Base-by-base conservation (phyloP, 768 basidiomycete genomes). In the Termitomyces sp. region DNA sequence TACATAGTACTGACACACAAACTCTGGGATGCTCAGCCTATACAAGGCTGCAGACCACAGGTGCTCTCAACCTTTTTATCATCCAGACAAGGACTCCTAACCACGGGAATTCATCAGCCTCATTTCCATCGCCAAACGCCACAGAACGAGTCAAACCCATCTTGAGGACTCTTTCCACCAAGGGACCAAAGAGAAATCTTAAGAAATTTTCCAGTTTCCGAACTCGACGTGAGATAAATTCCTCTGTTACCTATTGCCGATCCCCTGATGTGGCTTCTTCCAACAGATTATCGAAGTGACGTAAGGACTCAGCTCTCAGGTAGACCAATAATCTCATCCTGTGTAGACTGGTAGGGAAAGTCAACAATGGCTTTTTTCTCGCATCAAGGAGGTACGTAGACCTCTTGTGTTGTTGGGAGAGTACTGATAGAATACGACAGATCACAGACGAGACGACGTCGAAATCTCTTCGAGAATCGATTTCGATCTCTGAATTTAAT, bases 321-420 rank as follows among this genome's bases (percentile, higher is more conserved):
- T 40, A 11, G 2, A 5, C n/a, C 14, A 54, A 49, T 66, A 59
- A 68, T 58, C 56, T 54, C 53, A 15, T 24, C 53, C 43, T 61
- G 53, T 40, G 40, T 60, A 92, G 88, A 86, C 82, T 19, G 91
- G 91, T 32, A 81, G 64, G 64, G 68, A 90, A 68, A 90, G 88
- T 62, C 91, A 93, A 67, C 66, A 76, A 54, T 93, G 91, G 92
- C 76, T 93, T 45, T 69, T 85, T 60, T 72, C 77, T 45, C 87
- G 74, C 68, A 84, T 93, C 58, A 59, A 69, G 17, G 73, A 92
- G 78, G 90, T 85, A 44, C 22, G 44, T 42, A 63, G 47, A 58
- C 30, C 44, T 58, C 51, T 38, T 45, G 42, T 43, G 21, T 47
- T 38, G 53, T 30, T 7, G 38, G 46, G 51, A 55, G 45, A 17